Evolutionary conservation across 2,329 filamentous ascomycete species (phyloP).

Genomic region (Fusarium goolgardi): DNA sequence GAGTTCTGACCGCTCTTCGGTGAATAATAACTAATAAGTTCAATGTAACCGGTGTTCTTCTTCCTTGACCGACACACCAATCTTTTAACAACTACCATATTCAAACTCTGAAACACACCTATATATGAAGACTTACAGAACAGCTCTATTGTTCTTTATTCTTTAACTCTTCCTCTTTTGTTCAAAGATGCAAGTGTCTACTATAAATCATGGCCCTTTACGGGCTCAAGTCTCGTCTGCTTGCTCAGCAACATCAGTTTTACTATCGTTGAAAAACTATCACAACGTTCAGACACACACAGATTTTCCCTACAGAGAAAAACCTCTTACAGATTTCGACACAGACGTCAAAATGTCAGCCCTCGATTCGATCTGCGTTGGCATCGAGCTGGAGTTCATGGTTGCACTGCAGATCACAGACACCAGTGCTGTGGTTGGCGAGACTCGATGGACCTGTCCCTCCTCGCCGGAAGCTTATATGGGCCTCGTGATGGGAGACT

Average conservation of each 20-base stretch:
- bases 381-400: slow-evolving; percentile 48
- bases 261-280: slow-evolving; percentile 14
- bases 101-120: not conserved
- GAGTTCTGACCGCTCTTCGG: slow-evolving; percentile 28
- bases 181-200: slow-evolving; percentile 32
- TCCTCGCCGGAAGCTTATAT: slow-evolving; percentile 12
- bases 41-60: slow-evolving; percentile 1
- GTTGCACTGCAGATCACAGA: slow-evolving; percentile 33
- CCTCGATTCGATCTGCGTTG: slow-evolving; percentile 34
- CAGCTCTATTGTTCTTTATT: slow-evolving; percentile 13
- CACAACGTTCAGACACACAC: slow-evolving; percentile 10
- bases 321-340: not conserved
- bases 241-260: slow-evolving; percentile 18
- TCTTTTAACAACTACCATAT: slow-evolving; percentile 4
- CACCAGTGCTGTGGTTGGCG: slow-evolving; percentile 7
- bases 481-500: slow-evolving; percentile 32
- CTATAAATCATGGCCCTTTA: slow-evolving; percentile 32
- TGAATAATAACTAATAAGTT: slow-evolving; percentile 14
- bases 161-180: not conserved
- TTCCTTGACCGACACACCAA: slow-evolving; percentile 11
- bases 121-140: slow-evolving; percentile 18
- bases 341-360: slow-evolving; percentile 11
- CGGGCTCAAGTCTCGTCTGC: slow-evolving; percentile 18
- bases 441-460: slow-evolving; percentile 31
- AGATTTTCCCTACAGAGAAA: slow-evolving; percentile 7